Evolutionary conservation across 495 filamentous ascomycete genomes (phyloP), one percentile per base, ranked within the genome.

Genomic region (Wilcoxina mikolae): DNA sequence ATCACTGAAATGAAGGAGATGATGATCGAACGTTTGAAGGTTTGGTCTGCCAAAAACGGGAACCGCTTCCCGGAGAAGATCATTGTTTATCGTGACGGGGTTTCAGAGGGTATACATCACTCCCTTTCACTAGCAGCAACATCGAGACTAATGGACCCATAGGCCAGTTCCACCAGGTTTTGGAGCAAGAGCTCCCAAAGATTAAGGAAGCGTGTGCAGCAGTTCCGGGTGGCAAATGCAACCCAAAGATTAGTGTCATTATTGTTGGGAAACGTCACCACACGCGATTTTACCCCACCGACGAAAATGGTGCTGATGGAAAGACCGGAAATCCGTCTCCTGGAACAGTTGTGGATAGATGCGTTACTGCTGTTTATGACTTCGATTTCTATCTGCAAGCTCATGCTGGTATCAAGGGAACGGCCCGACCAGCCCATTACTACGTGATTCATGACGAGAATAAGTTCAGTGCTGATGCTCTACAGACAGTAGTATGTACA

Each of bases 331-430:
- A 93, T 56, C 76, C 81, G 2, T 65, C 71, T 35, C 79, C 78
- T 39, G 90, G 90, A 4, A 94, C 87, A 2, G 75, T 95, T 2
- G 86, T 95, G 9, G 90, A 95, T 67, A 79, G 85, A 38, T 83
- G 85, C n/a, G 76, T 94, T 27, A 90, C 84, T 10, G 80, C 81
- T 55, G 77, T 77, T 43, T 73, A 74, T n/a, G 71, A 75, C 51
- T 90, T 80, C 73, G 87, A 94, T 61, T 95, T 94, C 67, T 96
- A 77, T 70, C 68, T 95, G n/a, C 82, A 90, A 57, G 81, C 89
- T 0, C 91, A 95, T 66, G 71, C 75, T 9, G 83, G 84, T 0
- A 73, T 95, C 20, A 82, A 94, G 68, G 90, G 90, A 11, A 95
- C 89, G 2, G 87, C 85, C 0, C 75, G 81, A 2, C 81, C 84